Conservation (phyloP, 257 asterid species). For the Prunella vulgaris region DNA sequence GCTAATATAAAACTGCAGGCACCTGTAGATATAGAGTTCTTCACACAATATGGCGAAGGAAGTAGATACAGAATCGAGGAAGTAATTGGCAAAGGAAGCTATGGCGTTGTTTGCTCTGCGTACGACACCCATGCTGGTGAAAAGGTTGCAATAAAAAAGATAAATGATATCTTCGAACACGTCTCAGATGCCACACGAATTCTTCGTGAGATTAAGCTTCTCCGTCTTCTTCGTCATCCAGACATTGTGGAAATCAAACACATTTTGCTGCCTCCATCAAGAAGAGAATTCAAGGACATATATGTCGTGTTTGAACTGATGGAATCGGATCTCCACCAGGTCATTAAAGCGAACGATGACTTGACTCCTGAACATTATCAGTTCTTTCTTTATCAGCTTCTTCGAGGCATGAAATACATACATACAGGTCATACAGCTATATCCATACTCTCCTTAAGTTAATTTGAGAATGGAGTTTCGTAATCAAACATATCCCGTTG, state of each 20-base stretch:
- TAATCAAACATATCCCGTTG: conserved; percentile 1
- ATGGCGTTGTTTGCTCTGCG: conserved; percentile 96
- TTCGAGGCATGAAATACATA: conserved; percentile 61
- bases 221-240: conserved; percentile 93
- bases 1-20: conserved; percentile 51
- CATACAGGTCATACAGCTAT: conserved; percentile 40
- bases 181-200: conserved; percentile 96
- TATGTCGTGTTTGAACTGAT: conserved; percentile 88
- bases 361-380: conserved; percentile 58
- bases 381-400: conserved; percentile 61
- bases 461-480: not conserved
- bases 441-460: not conserved
- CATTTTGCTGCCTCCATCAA: conserved; percentile 88
- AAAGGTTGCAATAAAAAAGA: conserved; percentile 93
- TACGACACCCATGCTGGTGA: conserved; percentile 83
- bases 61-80: conserved; percentile 89
- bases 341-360: conserved; percentile 68
- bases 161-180: conserved; percentile 90
- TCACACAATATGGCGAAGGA: conserved; percentile 96
- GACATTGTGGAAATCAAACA: conserved; percentile 96
- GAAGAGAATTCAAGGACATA: conserved; percentile 92
- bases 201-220: conserved; percentile 94
- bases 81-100: conserved; percentile 97
- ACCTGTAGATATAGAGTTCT: conserved; percentile 74
- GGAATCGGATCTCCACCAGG: conserved; percentile 98